Conservation (phyloP, 345 rosid species). For the Erucastrum elatum region DNA sequence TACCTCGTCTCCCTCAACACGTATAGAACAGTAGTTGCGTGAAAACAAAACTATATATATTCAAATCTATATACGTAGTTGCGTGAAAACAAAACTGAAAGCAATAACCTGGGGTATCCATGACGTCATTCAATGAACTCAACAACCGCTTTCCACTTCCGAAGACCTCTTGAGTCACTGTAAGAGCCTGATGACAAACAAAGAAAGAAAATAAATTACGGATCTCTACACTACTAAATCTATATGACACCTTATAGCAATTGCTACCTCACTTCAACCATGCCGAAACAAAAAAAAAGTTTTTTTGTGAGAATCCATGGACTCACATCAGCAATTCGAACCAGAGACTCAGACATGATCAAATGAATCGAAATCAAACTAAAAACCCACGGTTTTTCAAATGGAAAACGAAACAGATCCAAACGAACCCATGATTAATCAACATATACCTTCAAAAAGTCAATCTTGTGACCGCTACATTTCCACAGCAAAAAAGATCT, state of each 20-base stretch:
- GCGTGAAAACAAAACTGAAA: not conserved
- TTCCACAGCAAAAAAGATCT: too few species aligned
- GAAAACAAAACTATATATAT: constrained; percentile 45
- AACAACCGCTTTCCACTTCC: constrained; percentile 89
- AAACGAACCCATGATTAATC: too few species aligned
- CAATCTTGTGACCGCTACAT: too few species aligned
- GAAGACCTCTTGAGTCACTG: constrained; percentile 92
- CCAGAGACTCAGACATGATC: not conserved
- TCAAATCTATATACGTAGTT: constrained; percentile 9
- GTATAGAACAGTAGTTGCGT: constrained; percentile 54
- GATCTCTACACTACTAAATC: not conserved
- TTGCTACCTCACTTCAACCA: constrained; percentile 16
- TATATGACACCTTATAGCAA: not conserved
- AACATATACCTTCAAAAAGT: too few species aligned
- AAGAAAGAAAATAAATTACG: not conserved
- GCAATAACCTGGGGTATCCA: constrained; percentile 80
- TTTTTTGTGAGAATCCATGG: not conserved
- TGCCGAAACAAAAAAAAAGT: not conserved
- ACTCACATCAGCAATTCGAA: not conserved
- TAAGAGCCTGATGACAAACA: constrained; percentile 70
- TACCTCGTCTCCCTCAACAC: constrained; percentile 88
- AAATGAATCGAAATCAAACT: not conserved
- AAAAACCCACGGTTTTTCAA: too few species aligned
- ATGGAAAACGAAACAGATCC: too few species aligned
- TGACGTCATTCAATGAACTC: constrained; percentile 91